These are phyloP conservation scores for Fusarium ramigenum DNA, from an alignment of 2,329 filamentous ascomycete genomes.

Conservation along the genomic window DNA sequence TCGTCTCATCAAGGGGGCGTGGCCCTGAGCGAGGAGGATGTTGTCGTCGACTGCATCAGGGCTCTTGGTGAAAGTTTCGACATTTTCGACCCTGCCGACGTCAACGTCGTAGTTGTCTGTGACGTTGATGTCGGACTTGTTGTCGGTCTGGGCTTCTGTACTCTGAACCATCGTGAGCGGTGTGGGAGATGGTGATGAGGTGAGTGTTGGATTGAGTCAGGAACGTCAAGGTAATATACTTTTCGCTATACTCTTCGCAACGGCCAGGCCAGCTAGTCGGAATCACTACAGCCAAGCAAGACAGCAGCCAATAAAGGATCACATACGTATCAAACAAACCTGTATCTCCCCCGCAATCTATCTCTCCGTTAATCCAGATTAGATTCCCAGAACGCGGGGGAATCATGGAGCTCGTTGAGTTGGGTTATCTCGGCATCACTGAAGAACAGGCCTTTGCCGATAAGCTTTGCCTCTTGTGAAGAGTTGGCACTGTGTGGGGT, in stretches of 20 bases:
- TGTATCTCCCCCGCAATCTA: not conserved
- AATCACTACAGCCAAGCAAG: no score
- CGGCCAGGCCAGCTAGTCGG: not conserved
- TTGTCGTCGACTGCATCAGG: not conserved
- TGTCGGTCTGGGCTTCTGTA: not conserved
- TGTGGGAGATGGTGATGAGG: not conserved
- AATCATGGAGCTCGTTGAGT: not conserved
- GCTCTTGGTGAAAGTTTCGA: not conserved
- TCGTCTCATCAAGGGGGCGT: not conserved
- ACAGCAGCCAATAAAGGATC: not conserved
- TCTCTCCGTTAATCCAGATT: not conserved
- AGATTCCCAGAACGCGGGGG: not conserved
- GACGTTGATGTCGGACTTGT: not conserved
- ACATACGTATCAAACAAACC: not conserved
- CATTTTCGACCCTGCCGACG: not conserved
- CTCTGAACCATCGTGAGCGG: not conserved
- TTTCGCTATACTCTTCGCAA: rapidly evolving
- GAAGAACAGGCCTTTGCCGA: not conserved
- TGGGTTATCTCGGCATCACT: not conserved
- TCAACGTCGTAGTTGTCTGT: not conserved
- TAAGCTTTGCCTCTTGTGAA: not conserved
- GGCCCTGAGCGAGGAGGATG: not conserved
- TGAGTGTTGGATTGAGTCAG: not conserved
- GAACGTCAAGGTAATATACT: not conserved
- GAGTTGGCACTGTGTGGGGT: not conserved